Evolutionary conservation across 2,329 filamentous ascomycete species (phyloP).

Genomic region (Fusarium poae): DNA sequence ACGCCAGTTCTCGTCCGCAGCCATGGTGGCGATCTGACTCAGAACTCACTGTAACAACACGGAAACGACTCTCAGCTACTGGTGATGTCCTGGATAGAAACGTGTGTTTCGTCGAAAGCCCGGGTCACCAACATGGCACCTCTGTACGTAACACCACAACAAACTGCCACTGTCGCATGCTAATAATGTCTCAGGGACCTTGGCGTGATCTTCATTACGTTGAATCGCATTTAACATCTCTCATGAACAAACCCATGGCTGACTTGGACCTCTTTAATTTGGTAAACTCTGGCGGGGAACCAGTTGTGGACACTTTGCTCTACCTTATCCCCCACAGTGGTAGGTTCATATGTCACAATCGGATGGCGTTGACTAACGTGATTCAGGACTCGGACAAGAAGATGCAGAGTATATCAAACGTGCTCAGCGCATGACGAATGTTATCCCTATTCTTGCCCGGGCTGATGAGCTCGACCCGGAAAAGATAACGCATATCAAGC

Average conservation of each 20-base stretch:
- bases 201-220: constrained; percentile 77
- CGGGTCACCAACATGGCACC: constrained; percentile 69
- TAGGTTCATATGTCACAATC: constrained; percentile 53
- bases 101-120: constrained; percentile 91
- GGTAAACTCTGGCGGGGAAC: constrained; percentile 83
- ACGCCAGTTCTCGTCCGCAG: constrained; percentile 85
- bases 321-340: constrained; percentile 80
- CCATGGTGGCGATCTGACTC: constrained; percentile 90
- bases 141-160: constrained; percentile 60
- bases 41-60: constrained; percentile 69
- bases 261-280: constrained; percentile 82
- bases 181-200: constrained; percentile 67
- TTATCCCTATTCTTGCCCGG: constrained; percentile 85
- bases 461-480: constrained; percentile 75
- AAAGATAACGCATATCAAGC: constrained; percentile 71
- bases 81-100: constrained; percentile 90
- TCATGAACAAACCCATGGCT: constrained; percentile 66
- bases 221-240: constrained; percentile 60
- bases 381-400: constrained; percentile 49
- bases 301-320: constrained; percentile 85
- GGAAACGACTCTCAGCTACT: constrained; percentile 73
- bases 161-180: constrained; percentile 27
- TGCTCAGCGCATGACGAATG: constrained; percentile 80
- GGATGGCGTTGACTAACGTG: constrained; percentile 11
- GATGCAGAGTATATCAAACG: constrained; percentile 80